phyloP scores from a whole-genome alignment of 2,329 filamentous ascomycete species.

The Epichloe coenophiala region DNA sequence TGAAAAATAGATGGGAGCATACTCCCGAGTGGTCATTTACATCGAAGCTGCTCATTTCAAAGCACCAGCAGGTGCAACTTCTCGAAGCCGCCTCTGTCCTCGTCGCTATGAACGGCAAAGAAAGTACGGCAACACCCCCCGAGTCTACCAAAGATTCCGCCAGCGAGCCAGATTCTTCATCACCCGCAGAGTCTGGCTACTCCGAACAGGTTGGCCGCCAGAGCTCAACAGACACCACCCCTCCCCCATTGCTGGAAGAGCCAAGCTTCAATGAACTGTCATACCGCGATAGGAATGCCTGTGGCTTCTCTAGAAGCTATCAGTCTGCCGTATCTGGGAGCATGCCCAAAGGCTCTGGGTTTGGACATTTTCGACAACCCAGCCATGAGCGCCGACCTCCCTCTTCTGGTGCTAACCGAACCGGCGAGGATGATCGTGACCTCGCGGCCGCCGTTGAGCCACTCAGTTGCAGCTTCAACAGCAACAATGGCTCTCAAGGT shows the following conservation, averaged over 20 bases:
- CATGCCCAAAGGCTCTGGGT: conserved; percentile 30
- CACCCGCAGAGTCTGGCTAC: conserved; percentile 67
- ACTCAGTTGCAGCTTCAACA: conserved; percentile 83
- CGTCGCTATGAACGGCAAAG: conserved; percentile 65
- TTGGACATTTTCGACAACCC: conserved; percentile 53
- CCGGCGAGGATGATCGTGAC: conserved; percentile 72
- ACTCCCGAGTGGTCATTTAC: conserved; percentile 96
- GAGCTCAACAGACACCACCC: conserved; percentile 86
- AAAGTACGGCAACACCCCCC: conserved; percentile 47
- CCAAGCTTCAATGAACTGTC: conserved; percentile 38
- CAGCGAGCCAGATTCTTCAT: conserved; percentile 72
- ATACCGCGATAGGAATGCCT: conserved; percentile 42
- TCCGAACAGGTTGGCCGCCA: conserved; percentile 64
- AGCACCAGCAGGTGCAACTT: conserved; percentile 97
- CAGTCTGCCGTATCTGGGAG: conserved; percentile 50
- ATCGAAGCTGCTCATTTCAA: conserved; percentile 95
- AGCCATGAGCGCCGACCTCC: conserved; percentile 65
- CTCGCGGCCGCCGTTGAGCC: conserved; percentile 83
- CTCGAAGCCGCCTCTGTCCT: conserved; percentile 94
- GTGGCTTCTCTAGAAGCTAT: conserved; percentile 62
- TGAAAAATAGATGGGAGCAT: conserved; percentile 81
- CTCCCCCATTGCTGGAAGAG: conserved; percentile 63
- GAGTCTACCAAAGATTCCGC: conserved; percentile 54
- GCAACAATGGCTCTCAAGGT: conserved; percentile 51
- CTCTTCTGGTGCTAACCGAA: conserved; percentile 63